Evolutionary conservation across 2,329 filamentous ascomycete species (phyloP).

Genomic region (Emmonsiellopsis sp.): DNA sequence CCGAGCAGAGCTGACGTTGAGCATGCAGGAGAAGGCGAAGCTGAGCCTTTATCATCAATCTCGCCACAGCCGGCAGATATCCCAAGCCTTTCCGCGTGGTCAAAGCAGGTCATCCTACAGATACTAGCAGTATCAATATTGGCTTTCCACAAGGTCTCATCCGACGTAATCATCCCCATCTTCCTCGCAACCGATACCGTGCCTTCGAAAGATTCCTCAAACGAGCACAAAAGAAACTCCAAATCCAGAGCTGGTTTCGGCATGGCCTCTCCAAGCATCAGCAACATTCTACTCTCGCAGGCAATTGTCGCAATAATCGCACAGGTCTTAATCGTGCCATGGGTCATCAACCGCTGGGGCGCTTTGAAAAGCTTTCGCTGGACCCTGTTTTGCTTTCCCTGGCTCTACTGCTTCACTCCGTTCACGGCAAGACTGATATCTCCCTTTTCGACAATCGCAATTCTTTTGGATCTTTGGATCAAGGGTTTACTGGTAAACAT

Average conservation of each 20-base stretch:
- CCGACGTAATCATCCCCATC: slow-evolving; percentile 4
- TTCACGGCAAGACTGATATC: background rate
- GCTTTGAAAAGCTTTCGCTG: slow-evolving; percentile 2
- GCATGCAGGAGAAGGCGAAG: background rate
- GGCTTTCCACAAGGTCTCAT: slow-evolving; percentile 6
- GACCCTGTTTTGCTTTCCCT: slow-evolving; percentile 1
- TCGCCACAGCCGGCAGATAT: background rate
- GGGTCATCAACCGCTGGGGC: slow-evolving; percentile 1
- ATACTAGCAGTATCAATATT: slow-evolving; percentile 5
- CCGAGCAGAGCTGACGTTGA: background rate
- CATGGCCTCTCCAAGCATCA: slow-evolving; percentile 1
- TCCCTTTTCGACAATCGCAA: background rate
- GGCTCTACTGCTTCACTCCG: background rate
- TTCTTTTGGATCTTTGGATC: slow-evolving; percentile 1
- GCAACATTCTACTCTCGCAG: slow-evolving; percentile 6
- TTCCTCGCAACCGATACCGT: background rate
- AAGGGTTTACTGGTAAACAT: background rate
- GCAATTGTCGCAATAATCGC: slow-evolving; percentile 4
- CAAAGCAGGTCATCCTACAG: slow-evolving; percentile 6
- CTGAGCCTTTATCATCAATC: background rate
- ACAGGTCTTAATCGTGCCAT: slow-evolving; percentile 2
- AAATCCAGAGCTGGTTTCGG: slow-evolving; percentile 2
- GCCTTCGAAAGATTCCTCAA: background rate
- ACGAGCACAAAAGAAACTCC: background rate
- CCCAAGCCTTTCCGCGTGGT: background rate